Evolutionary conservation across 139 green algal species (phyloP).

Genomic region (Picochlorum sp.): DNA sequence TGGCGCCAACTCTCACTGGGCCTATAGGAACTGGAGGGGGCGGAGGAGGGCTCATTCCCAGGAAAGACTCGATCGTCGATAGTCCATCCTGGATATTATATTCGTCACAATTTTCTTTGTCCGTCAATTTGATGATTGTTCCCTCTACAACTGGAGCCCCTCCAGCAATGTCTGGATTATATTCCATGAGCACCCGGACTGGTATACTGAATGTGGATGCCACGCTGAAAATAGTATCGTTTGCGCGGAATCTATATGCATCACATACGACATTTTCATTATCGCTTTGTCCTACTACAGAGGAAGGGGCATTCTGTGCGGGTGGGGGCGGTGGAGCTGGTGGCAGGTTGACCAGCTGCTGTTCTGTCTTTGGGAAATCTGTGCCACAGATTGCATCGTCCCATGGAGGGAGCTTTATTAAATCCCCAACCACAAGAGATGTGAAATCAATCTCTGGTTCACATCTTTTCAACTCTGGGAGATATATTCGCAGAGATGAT

Average conservation of each 20-base stretch:
- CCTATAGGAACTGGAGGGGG: neutral
- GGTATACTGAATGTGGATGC: constrained; percentile 3
- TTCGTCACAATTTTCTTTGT: neutral
- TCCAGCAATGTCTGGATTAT: constrained; percentile 10
- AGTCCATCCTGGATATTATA: neutral
- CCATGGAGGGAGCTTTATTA: constrained; percentile 6
- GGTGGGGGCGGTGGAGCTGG: neutral
- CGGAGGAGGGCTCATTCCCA: neutral
- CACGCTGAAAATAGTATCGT: neutral
- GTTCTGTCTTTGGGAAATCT: neutral
- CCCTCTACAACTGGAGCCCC: neutral
- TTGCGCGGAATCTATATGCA: neutral
- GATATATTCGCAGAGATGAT: neutral
- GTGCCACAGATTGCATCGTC: neutral
- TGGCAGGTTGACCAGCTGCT: neutral
- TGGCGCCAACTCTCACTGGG: too few relatives aligned
- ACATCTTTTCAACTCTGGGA: neutral
- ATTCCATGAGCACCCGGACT: neutral
- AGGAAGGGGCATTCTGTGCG: neutral
- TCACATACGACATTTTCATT: neutral
- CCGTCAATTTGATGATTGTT: constrained; percentile 1
- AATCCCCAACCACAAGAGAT: neutral
- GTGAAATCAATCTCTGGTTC: neutral
- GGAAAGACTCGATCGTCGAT: neutral
- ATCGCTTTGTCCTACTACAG: neutral